Evolutionary conservation across 208 protist genomes (phyloP), one percentile per base, ranked within the genome.

Genomic region (Giardia duodenalis): DNA sequence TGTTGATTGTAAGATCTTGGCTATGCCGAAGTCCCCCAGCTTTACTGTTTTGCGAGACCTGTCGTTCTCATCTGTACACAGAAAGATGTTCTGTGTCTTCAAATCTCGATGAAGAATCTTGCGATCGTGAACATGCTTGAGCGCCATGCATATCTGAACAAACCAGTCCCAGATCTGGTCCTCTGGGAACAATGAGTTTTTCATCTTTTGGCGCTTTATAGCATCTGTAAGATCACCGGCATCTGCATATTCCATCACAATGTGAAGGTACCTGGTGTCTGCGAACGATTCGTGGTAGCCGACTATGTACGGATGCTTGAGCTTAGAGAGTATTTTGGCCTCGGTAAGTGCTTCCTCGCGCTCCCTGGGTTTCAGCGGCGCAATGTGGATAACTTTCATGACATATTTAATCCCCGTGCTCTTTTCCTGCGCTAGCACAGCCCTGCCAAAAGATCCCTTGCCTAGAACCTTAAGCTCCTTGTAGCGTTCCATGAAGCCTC

Each of bases 101-200:
- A 96, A 46, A 92, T 96, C 95, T 44, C 95, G 93, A 48, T 96
- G 95, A 2, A 96, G 93, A 43, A 96, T 95, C 67, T 95, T 96
- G 1, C 93, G 86, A 46, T 94, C 93, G 89, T 96, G 95, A 43
- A 95, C 87, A 76, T 96, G 94, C 46, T 96, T 93, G 4, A 96
- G 67, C n/a, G 94, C 95, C 0, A 96, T 46, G 46, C 87, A 93
- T 19, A 96, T 90, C 93, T 96, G 94, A 22, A 95, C 91, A 57
- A 95, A 95, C 93, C 93, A 96, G 0, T 93, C 39, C 44, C 94
- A 47, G 48, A 96, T 94, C 76, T 93, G 67, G 0, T 93, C 92
- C 67, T 96, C 95, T 0, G 22, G 44, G 67, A 96, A 94, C 47
- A 94, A 44, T 0, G 57, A 4, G 94, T 67, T 43, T 0, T 44